Evolutionary conservation across 768 basidiomycete species (phyloP).

Genomic region (Suillus ampliporus): DNA sequence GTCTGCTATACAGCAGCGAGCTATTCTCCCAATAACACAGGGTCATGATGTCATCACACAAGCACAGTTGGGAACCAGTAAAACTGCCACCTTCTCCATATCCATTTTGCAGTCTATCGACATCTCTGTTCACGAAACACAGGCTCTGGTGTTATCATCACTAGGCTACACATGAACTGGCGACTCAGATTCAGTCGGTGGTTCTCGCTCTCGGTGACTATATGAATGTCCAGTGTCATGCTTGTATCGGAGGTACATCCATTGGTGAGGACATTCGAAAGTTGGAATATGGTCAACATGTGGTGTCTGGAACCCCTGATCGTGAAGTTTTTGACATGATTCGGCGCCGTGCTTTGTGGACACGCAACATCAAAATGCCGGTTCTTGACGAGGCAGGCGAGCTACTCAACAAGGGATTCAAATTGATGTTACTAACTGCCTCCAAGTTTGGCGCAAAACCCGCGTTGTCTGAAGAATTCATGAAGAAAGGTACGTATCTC

Average conservation of each 20-base stretch:
- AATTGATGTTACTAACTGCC: no score
- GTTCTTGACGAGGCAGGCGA: constrained; percentile 96
- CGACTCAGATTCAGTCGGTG: constrained; percentile 98
- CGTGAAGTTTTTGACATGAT: constrained; percentile 99
- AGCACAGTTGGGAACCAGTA: constrained; percentile 98
- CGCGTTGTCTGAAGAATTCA: constrained; percentile 84
- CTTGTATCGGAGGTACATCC: constrained; percentile 96
- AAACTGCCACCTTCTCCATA: constrained; percentile 99
- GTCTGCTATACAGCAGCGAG: constrained; percentile 98
- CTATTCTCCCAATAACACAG: constrained; percentile 94
- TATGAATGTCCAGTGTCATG: constrained; percentile 99
- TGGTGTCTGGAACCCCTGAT: constrained; percentile 97
- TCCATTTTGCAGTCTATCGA: constrained; percentile 98
- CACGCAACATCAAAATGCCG: constrained; percentile 98
- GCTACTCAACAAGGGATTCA: constrained; percentile 96
- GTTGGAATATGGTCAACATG: constrained; percentile 96
- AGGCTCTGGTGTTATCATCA: constrained; percentile 96
- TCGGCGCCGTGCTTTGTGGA: constrained; percentile 88
- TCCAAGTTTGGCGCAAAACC: constrained; percentile 94
- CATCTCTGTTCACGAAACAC: constrained; percentile 90
- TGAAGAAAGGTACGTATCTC: constrained; percentile 82
- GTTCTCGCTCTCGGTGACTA: constrained; percentile 96
- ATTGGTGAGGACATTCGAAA: constrained; percentile 98
- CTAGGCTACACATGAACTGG: constrained; percentile 97
- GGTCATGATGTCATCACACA: constrained; percentile 98